Evolutionary conservation across 2,329 filamentous ascomycete species (phyloP), one percentile per base, ranked within the genome.

Genomic region (Nemania sp.): DNA sequence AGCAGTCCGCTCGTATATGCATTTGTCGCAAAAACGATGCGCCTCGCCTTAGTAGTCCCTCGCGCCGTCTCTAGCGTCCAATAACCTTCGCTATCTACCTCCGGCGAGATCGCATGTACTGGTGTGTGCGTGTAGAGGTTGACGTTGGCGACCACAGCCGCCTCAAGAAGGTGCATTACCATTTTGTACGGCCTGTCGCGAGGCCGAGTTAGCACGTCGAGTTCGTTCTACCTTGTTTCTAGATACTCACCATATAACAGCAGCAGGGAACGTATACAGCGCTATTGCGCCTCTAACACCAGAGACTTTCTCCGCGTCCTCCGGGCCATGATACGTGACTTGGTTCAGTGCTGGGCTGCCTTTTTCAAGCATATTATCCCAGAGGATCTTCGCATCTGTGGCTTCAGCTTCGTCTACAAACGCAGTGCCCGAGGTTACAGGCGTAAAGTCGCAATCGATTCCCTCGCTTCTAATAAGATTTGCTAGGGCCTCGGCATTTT

Each of bases 11-110:
- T 85, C 0, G 89, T 91, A 76, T 92, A 92, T 13, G 82, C 90
- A 72, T 93, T 93, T 1, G 88, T 92, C 18, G 90, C 89, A 51
- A 91, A 82, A 20, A 92, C 80, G 15, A 92, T 81, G 38, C 84
- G 84, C 27, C 80, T 81, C 1, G 90, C 82, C 10, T 72, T 76
- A 60, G 90, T 84, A 0, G 68, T 75, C 11, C 90, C 90, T 22
- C 89, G 83, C 0, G 81, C 75, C 2, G 89, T 91, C 10, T 81
- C 74, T 1, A 89, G 77, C 1, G 76, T 81, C 80, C 85, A 88
- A n/a, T 71, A 70, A 10, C 75, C 74, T 10, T 74, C 71, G 7
- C 61, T 58, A 32, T 76, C 72, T 0, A 68, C 18, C 26, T 68
- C 66, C 0, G 70, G 58, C 3, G 72, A 74, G 1, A 79, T 63